These are phyloP conservation scores for Blakeslea trispora DNA, from an alignment of 371 early-diverging fungal species.

Conservation along the genomic window DNA sequence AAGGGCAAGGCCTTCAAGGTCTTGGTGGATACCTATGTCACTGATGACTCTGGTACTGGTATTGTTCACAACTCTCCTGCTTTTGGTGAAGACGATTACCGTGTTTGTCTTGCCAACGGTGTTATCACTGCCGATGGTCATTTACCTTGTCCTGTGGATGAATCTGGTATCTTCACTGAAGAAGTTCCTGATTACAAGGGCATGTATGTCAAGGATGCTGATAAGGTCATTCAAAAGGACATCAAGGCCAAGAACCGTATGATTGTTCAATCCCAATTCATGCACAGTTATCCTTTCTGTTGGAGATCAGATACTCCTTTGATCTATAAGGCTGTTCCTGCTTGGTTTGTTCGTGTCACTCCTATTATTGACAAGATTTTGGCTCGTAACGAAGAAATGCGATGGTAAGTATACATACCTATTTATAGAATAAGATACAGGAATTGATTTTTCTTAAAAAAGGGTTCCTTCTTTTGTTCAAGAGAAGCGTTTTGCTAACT, in stretches of 20 bases:
- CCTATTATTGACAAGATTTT: slow-evolving; percentile 87
- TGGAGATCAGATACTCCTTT: slow-evolving; percentile 99
- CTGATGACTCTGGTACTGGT: slow-evolving; percentile 98
- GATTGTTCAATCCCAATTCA: slow-evolving; percentile 86
- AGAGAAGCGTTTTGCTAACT: slow-evolving; percentile 99
- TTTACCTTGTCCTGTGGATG: slow-evolving; percentile 96
- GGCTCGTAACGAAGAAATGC: slow-evolving; percentile 86
- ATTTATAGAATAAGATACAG: too few species aligned
- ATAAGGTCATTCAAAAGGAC: slow-evolving; percentile 94
- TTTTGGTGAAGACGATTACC: slow-evolving; percentile 99
- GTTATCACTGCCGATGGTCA: slow-evolving; percentile 88
- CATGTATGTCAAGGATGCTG: slow-evolving; percentile 97
- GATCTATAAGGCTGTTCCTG: slow-evolving; percentile 98
- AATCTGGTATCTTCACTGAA: slow-evolving; percentile 87
- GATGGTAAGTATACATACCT: slow-evolving; percentile 6
- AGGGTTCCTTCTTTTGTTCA: slow-evolving; percentile 96
- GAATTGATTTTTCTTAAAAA: neutral
- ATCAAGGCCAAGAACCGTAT: slow-evolving; percentile 85
- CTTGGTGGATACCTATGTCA: slow-evolving; percentile 92
- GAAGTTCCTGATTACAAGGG: slow-evolving; percentile 89
- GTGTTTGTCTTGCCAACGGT: slow-evolving; percentile 86
- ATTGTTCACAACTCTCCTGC: slow-evolving; percentile 99
- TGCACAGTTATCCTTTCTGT: slow-evolving; percentile 96
- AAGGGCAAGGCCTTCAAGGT: slow-evolving; percentile 89
- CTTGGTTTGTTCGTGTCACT: slow-evolving; percentile 98